Conservation (phyloP, 2,329 filamentous ascomycete species). For the Colletotrichum chrysophilum region DNA sequence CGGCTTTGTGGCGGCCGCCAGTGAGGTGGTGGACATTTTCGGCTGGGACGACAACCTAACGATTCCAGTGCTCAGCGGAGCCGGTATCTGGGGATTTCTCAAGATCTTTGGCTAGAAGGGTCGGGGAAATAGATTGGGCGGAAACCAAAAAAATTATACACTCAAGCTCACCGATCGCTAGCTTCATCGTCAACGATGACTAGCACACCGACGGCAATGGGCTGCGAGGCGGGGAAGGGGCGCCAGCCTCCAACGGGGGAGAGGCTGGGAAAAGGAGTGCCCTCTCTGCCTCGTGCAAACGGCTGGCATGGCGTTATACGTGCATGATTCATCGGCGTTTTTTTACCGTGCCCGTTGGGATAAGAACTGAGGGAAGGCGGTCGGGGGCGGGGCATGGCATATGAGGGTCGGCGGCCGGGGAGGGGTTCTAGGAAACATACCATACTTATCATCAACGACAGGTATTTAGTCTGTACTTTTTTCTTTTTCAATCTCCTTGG, state of each 20-base stretch:
- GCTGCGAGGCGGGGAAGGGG: slow-evolving; percentile 5
- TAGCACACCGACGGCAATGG: background rate
- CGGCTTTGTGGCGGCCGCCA: slow-evolving; percentile 86
- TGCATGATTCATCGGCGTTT: slow-evolving; percentile 20
- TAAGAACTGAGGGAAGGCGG: background rate
- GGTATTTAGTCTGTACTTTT: slow-evolving; percentile 10
- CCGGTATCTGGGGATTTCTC: slow-evolving; percentile 90
- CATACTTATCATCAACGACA: background rate
- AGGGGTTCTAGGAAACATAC: slow-evolving; percentile 3
- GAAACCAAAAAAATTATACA: background rate
- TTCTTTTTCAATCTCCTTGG: background rate
- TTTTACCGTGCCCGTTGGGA: slow-evolving; percentile 1
- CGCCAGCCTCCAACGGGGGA: background rate
- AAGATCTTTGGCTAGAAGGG: slow-evolving; percentile 74
- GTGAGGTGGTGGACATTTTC: slow-evolving; percentile 89
- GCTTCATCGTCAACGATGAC: background rate
- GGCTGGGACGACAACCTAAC: slow-evolving; percentile 98
- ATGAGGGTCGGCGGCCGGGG: background rate
- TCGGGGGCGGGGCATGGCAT: background rate
- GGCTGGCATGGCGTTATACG: slow-evolving; percentile 6
- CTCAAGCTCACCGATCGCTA: slow-evolving; percentile 9
- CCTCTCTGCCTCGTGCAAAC: background rate
- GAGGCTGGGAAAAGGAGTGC: background rate
- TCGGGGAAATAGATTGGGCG: background rate
- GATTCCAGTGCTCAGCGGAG: slow-evolving; percentile 88